Evolutionary conservation across 306 rosid species (phyloP).

Genomic region (Gastrolobium bilobum): DNA sequence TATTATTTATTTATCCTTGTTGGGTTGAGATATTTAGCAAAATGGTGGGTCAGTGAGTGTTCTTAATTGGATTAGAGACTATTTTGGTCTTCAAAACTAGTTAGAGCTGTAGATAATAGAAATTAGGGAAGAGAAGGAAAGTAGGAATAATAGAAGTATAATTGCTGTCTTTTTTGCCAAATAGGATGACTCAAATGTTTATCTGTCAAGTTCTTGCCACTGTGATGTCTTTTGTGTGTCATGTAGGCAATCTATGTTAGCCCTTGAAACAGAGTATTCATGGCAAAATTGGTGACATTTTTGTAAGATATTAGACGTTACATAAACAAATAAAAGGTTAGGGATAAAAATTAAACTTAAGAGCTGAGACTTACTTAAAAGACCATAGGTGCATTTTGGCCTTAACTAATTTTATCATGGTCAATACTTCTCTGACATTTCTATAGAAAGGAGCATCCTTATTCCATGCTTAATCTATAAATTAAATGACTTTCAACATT

Average conservation of each 20-base stretch:
- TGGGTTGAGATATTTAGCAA: conserved; percentile 3
- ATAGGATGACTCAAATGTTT: conserved; percentile 12
- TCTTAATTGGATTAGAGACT: neutral
- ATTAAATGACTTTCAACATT: conserved; percentile 14
- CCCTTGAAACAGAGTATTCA: neutral
- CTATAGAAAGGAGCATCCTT: neutral
- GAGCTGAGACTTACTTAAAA: conserved; percentile 8
- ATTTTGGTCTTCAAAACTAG: conserved; percentile 27
- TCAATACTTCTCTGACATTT: conserved; percentile 3
- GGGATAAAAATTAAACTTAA: neutral
- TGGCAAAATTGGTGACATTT: neutral
- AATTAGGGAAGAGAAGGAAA: neutral
- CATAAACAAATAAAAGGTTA: neutral
- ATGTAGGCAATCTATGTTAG: conserved; percentile 33
- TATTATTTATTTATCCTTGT: neutral
- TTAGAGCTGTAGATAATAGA: neutral
- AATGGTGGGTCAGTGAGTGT: neutral
- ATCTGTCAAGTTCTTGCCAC: neutral
- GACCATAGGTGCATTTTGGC: neutral
- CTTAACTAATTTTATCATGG: neutral
- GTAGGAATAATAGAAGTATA: neutral
- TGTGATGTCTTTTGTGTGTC: neutral
- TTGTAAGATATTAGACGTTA: neutral
- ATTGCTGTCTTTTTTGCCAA: neutral
- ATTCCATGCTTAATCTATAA: neutral